Evolutionary conservation across 805 yeast species (phyloP).

Genomic region (Yarrowia sp.): DNA sequence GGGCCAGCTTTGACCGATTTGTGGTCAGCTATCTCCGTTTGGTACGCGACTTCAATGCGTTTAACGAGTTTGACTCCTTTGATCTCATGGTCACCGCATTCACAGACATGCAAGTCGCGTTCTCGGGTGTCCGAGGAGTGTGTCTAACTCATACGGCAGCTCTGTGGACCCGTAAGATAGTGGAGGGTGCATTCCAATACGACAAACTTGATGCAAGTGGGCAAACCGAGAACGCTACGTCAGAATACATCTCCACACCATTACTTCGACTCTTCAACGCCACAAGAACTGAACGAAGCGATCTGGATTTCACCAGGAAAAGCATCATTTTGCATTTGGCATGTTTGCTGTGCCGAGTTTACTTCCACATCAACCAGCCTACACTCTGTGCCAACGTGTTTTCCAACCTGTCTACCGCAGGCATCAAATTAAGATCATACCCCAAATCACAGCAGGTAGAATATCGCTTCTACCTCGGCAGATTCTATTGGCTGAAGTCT

Average conservation of each 20-base stretch:
- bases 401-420: conserved; percentile 63
- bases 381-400: conserved; percentile 56
- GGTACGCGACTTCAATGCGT: conserved; percentile 61
- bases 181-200: conserved; percentile 40
- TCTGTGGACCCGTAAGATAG: conserved; percentile 39
- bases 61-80: conserved; percentile 58
- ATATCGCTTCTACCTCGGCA: conserved; percentile 63
- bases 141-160: conserved; percentile 41
- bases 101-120: conserved; percentile 53
- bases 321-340: conserved; percentile 62
- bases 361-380: conserved; percentile 54
- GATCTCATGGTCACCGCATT: conserved; percentile 60
- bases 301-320: conserved; percentile 52
- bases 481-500: conserved; percentile 61
- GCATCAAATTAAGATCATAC: conserved; percentile 54
- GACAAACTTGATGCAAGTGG: conserved; percentile 35
- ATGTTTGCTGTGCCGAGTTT: conserved; percentile 60
- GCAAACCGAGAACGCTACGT: conserved; percentile 50
- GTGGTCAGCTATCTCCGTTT: conserved; percentile 57
- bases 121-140: conserved; percentile 48
- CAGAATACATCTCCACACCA: conserved; percentile 57
- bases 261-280: conserved; percentile 67
- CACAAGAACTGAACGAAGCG: conserved; percentile 58
- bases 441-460: conserved; percentile 59
- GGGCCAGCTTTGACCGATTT: conserved; percentile 59